Conservation (phyloP, 225 moss, liverwort and hornwort species). For the Sphagnum contortum region DNA sequence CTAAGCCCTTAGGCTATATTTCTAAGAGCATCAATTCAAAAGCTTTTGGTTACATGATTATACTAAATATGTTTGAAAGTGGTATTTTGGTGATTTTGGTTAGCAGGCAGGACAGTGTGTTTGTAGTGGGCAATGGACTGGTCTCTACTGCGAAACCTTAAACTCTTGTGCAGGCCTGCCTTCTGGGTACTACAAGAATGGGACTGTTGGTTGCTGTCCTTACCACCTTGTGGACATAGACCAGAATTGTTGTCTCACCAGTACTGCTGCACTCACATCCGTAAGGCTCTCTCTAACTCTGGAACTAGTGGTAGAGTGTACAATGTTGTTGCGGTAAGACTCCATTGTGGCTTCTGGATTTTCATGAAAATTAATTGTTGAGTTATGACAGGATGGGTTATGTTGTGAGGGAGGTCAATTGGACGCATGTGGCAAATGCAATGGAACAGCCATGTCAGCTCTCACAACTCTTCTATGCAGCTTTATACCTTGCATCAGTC, state of each 20-base stretch:
- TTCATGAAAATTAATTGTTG: too few species aligned
- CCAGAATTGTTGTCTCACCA: constrained; percentile 45
- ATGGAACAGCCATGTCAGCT: constrained; percentile 57
- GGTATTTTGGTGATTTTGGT: too few species aligned
- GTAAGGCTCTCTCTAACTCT: constrained; percentile 11
- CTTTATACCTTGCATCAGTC: too few species aligned
- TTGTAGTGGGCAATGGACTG: constrained; percentile 65
- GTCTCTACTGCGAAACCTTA: constrained; percentile 47
- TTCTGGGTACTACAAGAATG: constrained; percentile 29
- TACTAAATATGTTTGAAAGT: too few species aligned
- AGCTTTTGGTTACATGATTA: too few species aligned
- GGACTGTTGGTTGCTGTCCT: constrained; percentile 59
- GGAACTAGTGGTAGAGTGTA: too few species aligned
- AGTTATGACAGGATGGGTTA: constrained; percentile 41
- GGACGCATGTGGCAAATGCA: constrained; percentile 83
- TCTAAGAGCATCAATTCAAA: too few species aligned
- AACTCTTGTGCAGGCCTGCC: constrained; percentile 45
- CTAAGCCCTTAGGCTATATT: too few species aligned
- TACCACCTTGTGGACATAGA: constrained; percentile 39
- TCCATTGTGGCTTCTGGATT: too few species aligned
- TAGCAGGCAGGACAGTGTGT: constrained; percentile 47
- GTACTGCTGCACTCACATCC: constrained; percentile 31
- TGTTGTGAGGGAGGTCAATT: constrained; percentile 61
- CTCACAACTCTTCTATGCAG: not conserved
- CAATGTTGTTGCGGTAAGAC: too few species aligned